These are phyloP conservation scores for Sugiyamaella grinbergsii DNA, from an alignment of 1,139 yeast species.

Conservation along the genomic window DNA sequence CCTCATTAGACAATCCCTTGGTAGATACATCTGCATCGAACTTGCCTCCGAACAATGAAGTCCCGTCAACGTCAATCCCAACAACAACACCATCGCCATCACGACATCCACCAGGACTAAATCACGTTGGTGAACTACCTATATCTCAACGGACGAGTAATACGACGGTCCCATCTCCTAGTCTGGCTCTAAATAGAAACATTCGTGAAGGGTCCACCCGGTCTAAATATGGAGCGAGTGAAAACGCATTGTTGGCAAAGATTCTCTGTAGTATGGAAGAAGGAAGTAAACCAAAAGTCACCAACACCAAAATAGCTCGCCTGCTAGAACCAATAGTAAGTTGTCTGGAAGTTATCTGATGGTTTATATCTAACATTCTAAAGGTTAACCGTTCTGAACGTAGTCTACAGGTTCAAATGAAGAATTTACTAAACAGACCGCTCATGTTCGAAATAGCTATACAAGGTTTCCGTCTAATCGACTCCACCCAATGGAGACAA, in stretches of 20 bases:
- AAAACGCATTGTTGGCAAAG: constrained; percentile 9
- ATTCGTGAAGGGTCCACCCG: neutral
- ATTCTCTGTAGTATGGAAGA: constrained; percentile 9
- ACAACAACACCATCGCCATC: neutral
- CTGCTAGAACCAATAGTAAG: constrained; percentile 10
- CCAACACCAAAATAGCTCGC: neutral
- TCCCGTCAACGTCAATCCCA: neutral
- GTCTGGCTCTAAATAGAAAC: neutral
- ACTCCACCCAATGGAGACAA: constrained; percentile 1
- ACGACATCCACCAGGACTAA: neutral
- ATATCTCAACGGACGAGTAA: neutral
- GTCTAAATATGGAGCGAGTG: neutral
- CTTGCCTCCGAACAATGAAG: too few relatives aligned
- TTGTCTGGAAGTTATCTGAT: neutral
- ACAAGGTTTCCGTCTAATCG: neutral
- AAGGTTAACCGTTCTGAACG: neutral
- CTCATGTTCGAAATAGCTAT: constrained; percentile 1
- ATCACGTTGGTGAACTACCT: neutral
- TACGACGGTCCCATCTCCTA: neutral
- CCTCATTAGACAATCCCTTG: too few relatives aligned
- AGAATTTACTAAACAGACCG: neutral
- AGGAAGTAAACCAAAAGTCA: constrained; percentile 2
- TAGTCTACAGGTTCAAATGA: neutral
- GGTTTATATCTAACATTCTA: neutral
- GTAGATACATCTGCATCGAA: too few relatives aligned